Percentiles rank a stretch among this genome's conserved stretches.
Conservation (phyloP, 768 basidiomycete genomes). For the Russula compacta region DNA sequence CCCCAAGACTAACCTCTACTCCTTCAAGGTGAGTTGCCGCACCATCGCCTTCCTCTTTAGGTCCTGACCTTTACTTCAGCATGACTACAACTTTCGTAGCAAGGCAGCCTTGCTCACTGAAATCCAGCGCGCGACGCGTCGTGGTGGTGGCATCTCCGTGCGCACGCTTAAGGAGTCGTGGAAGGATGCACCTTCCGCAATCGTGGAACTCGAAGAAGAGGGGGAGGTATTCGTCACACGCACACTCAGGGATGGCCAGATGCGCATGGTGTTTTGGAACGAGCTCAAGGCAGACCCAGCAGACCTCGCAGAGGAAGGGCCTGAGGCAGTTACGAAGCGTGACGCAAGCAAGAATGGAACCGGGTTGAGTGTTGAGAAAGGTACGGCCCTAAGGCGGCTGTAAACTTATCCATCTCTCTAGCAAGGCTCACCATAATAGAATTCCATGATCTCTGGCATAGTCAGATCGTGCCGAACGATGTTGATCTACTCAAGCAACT, state of each 20-base stretch:
- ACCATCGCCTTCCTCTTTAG: slow-evolving; percentile 2
- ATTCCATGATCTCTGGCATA: slow-evolving; percentile 82
- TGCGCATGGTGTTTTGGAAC: slow-evolving; percentile 86
- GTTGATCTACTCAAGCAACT: slow-evolving; percentile 74
- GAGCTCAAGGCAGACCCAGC: slow-evolving; percentile 58
- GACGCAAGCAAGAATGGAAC: slow-evolving; percentile 46
- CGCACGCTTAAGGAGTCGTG: slow-evolving; percentile 83
- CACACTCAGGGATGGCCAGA: slow-evolving; percentile 71
- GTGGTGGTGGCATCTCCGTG: slow-evolving; percentile 79
- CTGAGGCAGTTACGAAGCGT: slow-evolving; percentile 12
- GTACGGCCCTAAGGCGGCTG: slow-evolving; percentile 31
- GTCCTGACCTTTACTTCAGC: slow-evolving; percentile 36
- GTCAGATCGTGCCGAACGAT: slow-evolving; percentile 75
- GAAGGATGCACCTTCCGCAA: slow-evolving; percentile 75
- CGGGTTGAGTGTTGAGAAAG: slow-evolving; percentile 70
- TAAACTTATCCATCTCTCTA: not conserved
- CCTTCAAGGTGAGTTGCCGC: slow-evolving; percentile 57
- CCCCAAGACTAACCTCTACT: slow-evolving; percentile 75
- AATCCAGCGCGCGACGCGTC: slow-evolving; percentile 76
- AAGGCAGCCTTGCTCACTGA: slow-evolving; percentile 78
- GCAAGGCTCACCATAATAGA: slow-evolving; percentile 37
- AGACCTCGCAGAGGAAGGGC: slow-evolving; percentile 10
- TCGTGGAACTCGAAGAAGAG: slow-evolving; percentile 85
- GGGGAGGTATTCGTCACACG: slow-evolving; percentile 85
- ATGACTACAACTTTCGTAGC: slow-evolving; percentile 78